Percentiles rank a stretch among this genome's conserved stretches.
Conservation (phyloP, 305 asterid genomes). For the Fraxinus latifolia region DNA sequence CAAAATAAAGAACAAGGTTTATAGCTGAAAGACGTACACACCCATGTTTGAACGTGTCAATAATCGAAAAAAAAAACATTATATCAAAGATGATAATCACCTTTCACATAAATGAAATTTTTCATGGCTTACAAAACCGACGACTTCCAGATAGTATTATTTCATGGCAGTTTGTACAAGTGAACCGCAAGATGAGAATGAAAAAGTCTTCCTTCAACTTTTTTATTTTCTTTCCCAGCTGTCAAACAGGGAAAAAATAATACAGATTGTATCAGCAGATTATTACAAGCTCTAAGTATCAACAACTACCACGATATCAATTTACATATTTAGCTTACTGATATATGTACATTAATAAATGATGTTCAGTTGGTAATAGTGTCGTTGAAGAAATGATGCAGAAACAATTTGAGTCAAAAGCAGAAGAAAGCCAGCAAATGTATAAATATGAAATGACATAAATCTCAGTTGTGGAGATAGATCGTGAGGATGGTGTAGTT, state of each 20-base stretch:
- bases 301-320: slow-evolving; percentile 74
- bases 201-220: slow-evolving; percentile 50
- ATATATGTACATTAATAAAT: neutral
- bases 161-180: slow-evolving; percentile 25
- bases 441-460: too few relatives aligned
- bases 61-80: neutral
- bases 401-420: too few relatives aligned
- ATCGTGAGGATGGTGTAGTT: too few relatives aligned
- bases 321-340: neutral
- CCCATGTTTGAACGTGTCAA: neutral
- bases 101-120: slow-evolving; percentile 49
- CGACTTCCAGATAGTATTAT: slow-evolving; percentile 45
- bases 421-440: too few relatives aligned
- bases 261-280: neutral
- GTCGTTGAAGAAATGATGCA: too few relatives aligned
- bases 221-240: slow-evolving; percentile 39
- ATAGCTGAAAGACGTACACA: neutral
- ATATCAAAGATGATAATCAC: slow-evolving; percentile 29
- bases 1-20: neutral
- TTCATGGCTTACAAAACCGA: slow-evolving; percentile 61
- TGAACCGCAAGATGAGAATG: slow-evolving; percentile 50
- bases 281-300: neutral
- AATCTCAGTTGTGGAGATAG: too few relatives aligned
- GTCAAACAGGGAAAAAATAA: slow-evolving; percentile 22
- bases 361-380: neutral